Percentiles rank a stretch among this genome's conserved stretches.
Evolutionary conservation across 345 rosid genomes (phyloP).

Genomic region (Eucalyptus pumila): DNA sequence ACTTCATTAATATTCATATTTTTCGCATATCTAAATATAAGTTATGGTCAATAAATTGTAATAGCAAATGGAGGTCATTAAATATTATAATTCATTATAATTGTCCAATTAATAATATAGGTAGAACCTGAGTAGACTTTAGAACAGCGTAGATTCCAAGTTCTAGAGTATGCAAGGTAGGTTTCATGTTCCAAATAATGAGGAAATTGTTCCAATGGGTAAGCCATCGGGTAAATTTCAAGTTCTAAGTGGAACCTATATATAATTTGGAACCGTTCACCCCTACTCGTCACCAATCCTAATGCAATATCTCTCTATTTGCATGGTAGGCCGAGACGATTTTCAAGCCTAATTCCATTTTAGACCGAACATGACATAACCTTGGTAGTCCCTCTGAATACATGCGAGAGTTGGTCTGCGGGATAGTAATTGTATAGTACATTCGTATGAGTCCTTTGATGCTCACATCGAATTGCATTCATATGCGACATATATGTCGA

Average conservation of each 20-base stretch:
- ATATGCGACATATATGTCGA: background rate
- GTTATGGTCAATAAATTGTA: too few relatives aligned
- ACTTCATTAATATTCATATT: too few relatives aligned
- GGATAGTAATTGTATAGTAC: background rate
- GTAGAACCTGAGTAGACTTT: accelerated
- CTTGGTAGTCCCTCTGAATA: background rate
- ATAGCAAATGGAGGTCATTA: too few relatives aligned
- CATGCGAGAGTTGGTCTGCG: background rate
- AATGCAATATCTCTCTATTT: background rate
- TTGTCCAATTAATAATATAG: too few relatives aligned
- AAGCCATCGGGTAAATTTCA: too few relatives aligned
- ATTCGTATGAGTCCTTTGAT: background rate
- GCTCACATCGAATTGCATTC: background rate
- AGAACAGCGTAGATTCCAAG: accelerated
- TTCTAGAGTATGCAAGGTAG: too few relatives aligned
- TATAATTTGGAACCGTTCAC: accelerated
- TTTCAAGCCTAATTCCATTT: background rate
- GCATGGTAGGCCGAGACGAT: background rate
- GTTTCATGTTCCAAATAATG: too few relatives aligned
- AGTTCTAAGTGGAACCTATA: too few relatives aligned
- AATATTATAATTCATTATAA: too few relatives aligned
- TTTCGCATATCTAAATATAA: too few relatives aligned
- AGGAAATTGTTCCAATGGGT: too few relatives aligned
- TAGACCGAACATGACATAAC: background rate
- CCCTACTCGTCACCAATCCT: background rate